phyloP scores from a whole-genome alignment of 2,329 filamentous ascomycete species.

The Zymoseptoria brevis region DNA sequence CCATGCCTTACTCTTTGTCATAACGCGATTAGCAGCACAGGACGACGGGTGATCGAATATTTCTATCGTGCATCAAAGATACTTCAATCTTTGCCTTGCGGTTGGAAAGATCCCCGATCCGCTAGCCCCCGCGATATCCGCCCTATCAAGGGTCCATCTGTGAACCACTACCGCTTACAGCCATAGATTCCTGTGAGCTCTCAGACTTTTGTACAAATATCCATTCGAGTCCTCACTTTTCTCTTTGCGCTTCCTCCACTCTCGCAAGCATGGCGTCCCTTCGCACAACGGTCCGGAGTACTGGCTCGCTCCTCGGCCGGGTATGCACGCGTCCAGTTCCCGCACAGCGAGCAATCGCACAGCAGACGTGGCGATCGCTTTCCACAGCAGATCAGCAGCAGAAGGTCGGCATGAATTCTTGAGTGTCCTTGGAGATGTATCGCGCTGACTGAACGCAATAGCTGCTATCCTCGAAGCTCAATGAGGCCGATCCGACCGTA shows the following conservation, averaged over 20 bases:
- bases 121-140: not conserved
- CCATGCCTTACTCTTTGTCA: no score
- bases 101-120: not conserved
- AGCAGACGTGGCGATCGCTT: constrained; percentile 33
- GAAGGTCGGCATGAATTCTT: constrained; percentile 31
- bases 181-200: not conserved
- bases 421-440: no score
- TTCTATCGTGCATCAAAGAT: no score
- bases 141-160: not conserved
- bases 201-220: not conserved
- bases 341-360: constrained; percentile 23
- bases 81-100: no score
- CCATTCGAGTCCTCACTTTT: not conserved
- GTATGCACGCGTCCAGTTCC: constrained; percentile 24
- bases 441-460: constrained; percentile 31
- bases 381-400: constrained; percentile 39
- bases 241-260: not conserved
- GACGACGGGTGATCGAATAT: no score
- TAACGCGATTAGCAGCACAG: no score
- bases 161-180: not conserved
- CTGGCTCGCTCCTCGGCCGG: constrained; percentile 31
- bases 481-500: constrained; percentile 78
- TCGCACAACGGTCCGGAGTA: constrained; percentile 33
- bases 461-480: constrained; percentile 71
- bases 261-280: constrained; percentile 34